Evolutionary conservation across 352 stramenopile species (phyloP).

Genomic region (Blastocystis sp.): DNA sequence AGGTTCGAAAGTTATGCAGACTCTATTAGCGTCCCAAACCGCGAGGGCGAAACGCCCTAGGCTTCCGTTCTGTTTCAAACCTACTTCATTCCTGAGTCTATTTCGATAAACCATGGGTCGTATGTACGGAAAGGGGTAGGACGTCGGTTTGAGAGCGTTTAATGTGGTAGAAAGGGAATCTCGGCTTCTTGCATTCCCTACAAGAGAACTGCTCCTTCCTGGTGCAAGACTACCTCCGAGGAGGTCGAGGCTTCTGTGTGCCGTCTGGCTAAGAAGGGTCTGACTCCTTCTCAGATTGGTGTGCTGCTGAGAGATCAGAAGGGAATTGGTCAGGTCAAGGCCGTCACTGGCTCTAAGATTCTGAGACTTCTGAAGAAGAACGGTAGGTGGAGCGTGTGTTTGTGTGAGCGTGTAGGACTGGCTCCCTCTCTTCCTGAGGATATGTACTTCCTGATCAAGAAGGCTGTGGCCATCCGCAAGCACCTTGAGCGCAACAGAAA

Average conservation of each 20-base stretch:
- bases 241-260: conserved; percentile 97
- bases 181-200: conserved; percentile 93
- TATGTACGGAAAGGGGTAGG: conserved; percentile 57
- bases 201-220: conserved; percentile 94
- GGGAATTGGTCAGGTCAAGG: conserved; percentile 94
- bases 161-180: conserved; percentile 80
- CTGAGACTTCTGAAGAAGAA: conserved; percentile 98
- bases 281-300: conserved; percentile 91
- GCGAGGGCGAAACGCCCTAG: too few species aligned
- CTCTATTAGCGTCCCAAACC: too few species aligned
- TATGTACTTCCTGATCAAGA: conserved; percentile 99
- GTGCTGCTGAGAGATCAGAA: conserved; percentile 98
- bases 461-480: conserved; percentile 97
- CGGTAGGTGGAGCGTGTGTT: conserved; percentile 65
- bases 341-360: conserved; percentile 95
- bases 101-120: conserved; percentile 52
- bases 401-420: conserved; percentile 56
- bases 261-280: conserved; percentile 98
- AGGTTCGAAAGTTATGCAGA: too few species aligned
- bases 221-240: conserved; percentile 85
- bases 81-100: conserved; percentile 34
- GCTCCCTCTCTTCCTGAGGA: conserved; percentile 97
- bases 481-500: conserved; percentile 97
- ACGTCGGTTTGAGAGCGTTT: not conserved
- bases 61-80: not conserved